Evolutionary conservation across 2,329 filamentous ascomycete species (phyloP), one percentile per base, ranked within the genome.

Genomic region (Chrysoporthe puriensis): DNA sequence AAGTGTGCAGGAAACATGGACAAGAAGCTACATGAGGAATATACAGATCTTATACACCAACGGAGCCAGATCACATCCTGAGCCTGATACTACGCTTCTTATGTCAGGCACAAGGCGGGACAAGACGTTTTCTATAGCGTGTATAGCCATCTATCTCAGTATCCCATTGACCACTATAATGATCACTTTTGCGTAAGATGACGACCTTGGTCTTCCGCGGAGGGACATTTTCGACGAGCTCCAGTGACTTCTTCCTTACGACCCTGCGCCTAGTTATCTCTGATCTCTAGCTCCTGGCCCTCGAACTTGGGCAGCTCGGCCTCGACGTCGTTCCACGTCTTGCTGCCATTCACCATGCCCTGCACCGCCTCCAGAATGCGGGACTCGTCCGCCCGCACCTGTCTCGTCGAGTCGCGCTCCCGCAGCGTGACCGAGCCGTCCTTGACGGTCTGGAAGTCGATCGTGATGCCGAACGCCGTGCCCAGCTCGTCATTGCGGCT

Each of bases 401-500:
- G 95, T 78, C 90, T 91, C 64, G 93, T 97, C 54, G 90, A 91
- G 81, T 98, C 96, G 71, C 94, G 90, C 78, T 98, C 95, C 76
- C 95, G 86, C 72, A 98, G 87, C 1, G 95, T 98, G 76, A 96
- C 88, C 8, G 91, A 91, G 77, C 88, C 88, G 78, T 97, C 94
- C 80, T 97, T 89, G 73, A 97, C 83, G 60, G 93, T 96, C 84
- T 98, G 93, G 86, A 97, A 98, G 79, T 98, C 95, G 69, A 98
- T 88, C 0, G 95, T 98, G 79, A 98, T 90, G 77, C 94, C 95
- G 72, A 97, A 90, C 8, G 95, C 93, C 57, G 96, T 98, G 75
- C 95, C 96, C 68, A 97, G 87, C 82, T 98, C 95, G 79, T 98
- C 95, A 78, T 97, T 97, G 75, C 96, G 90, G 77, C 91, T 90